Conservation (phyloP, 1,139 yeast species). For the Hansenula anomala region DNA sequence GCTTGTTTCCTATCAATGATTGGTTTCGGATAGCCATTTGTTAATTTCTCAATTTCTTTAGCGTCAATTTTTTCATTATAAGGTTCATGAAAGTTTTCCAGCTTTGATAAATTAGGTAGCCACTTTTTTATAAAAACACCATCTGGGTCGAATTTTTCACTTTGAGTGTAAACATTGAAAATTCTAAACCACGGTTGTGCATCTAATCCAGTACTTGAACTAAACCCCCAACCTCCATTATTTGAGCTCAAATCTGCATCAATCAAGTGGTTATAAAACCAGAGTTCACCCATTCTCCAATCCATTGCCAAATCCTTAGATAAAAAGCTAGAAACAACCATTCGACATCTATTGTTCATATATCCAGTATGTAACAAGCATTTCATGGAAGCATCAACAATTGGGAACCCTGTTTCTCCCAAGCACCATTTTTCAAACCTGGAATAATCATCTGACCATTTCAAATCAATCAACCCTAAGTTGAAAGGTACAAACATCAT, state of each 20-base stretch:
- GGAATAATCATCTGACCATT: conserved; percentile 38
- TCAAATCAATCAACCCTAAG: conserved; percentile 33
- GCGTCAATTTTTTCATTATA: conserved; percentile 22
- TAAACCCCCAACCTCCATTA: conserved; percentile 56
- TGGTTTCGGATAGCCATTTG: conserved; percentile 37
- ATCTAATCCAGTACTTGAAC: conserved; percentile 46
- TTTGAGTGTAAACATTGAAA: conserved; percentile 48
- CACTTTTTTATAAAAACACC: conserved; percentile 43
- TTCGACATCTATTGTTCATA: conserved; percentile 48
- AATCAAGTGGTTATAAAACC: conserved; percentile 41
- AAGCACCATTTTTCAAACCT: conserved; percentile 43
- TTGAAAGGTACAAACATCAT: conserved; percentile 47
- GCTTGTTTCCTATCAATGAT: conserved; percentile 35
- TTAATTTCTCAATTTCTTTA: not conserved
- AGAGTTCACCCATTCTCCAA: conserved; percentile 52
- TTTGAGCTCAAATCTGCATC: conserved; percentile 54
- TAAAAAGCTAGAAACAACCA: conserved; percentile 49
- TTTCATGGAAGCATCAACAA: conserved; percentile 56
- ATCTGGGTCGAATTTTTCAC: conserved; percentile 41
- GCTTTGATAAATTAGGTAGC: conserved; percentile 40
- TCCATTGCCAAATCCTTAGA: conserved; percentile 48
- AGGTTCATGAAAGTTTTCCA: conserved; percentile 35
- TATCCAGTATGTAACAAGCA: conserved; percentile 45
- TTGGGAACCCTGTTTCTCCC: conserved; percentile 51
- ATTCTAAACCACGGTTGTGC: conserved; percentile 55